phyloP scores from a whole-genome alignment of 2,329 filamentous ascomycete species.

The Zasmidium citrigriseum region DNA sequence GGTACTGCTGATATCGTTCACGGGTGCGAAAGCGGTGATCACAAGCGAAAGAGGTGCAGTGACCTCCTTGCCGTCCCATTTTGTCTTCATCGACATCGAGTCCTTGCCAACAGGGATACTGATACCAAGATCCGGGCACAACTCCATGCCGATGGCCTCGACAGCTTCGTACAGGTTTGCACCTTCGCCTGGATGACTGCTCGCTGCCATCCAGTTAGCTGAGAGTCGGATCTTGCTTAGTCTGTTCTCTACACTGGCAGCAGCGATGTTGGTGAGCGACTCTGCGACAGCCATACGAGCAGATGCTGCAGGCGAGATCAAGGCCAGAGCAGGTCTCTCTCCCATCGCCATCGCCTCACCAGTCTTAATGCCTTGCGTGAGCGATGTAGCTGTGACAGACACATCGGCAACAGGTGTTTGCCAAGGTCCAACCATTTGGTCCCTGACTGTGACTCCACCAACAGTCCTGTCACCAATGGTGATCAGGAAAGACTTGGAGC shows the following conservation, averaged over 20 bases:
- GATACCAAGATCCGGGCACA: constrained; percentile 87
- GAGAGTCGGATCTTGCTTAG: constrained; percentile 82
- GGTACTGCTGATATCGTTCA: constrained; percentile 78
- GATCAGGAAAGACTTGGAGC: constrained; percentile 96
- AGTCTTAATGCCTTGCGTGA: constrained; percentile 69
- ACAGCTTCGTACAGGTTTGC: constrained; percentile 92
- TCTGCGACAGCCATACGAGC: constrained; percentile 96
- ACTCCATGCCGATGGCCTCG: constrained; percentile 85
- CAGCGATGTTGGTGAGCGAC: constrained; percentile 88
- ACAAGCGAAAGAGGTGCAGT: constrained; percentile 89
- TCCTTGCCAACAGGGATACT: constrained; percentile 97
- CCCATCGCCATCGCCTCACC: constrained; percentile 99
- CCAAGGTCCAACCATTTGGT: constrained; percentile 97
- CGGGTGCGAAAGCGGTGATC: constrained; percentile 85
- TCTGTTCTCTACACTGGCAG: constrained; percentile 71
- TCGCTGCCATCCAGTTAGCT: constrained; percentile 99
- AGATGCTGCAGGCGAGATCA: constrained; percentile 87
- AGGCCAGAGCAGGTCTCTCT: constrained; percentile 82
- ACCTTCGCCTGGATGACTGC: constrained; percentile 87
- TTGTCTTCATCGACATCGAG: constrained; percentile 98
- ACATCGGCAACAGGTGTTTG: constrained; percentile 93
- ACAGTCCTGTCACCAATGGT: constrained; percentile 94
- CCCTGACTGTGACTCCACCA: constrained; percentile 81
- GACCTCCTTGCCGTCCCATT: constrained; percentile 86
- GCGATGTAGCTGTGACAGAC: constrained; percentile 83